A percentile compares a stretch with the other conserved stretches of the same genome.
These are phyloP conservation scores for Gossypium stocksii DNA, from an alignment of 345 rosid species.

Conservation along the genomic window DNA sequence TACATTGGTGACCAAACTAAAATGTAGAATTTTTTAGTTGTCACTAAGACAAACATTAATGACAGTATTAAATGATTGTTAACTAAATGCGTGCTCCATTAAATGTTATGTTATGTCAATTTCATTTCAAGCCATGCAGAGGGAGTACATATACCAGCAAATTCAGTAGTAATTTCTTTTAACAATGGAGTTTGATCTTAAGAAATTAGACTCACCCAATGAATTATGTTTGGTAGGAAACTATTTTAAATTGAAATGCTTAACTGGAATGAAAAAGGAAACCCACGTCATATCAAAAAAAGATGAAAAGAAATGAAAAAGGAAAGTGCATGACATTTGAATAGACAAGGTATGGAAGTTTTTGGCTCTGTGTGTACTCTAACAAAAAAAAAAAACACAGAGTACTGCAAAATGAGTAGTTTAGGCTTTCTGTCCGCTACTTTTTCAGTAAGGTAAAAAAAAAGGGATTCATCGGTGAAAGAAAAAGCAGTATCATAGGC, in stretches of 20 bases:
- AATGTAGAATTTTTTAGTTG: not conserved
- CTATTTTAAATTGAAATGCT: too few relatives aligned
- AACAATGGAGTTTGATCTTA: not conserved
- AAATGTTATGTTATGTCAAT: not conserved
- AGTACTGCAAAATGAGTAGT: not conserved
- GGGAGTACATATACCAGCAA: not conserved
- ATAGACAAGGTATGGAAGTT: not conserved
- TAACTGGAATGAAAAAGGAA: too few relatives aligned
- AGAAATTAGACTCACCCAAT: not conserved
- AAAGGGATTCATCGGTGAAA: not conserved
- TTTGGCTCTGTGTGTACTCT: not conserved
- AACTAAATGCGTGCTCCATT: not conserved
- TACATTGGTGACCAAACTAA: not conserved
- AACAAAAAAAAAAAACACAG: not conserved
- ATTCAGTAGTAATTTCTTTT: not conserved
- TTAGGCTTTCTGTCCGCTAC: constrained; percentile 2
- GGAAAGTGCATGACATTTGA: not conserved
- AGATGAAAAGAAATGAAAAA: not conserved
- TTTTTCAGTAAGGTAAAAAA: not conserved
- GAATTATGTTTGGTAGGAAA: not conserved
- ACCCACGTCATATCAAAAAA: not conserved
- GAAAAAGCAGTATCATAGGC: not conserved
- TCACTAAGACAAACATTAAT: not conserved
- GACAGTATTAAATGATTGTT: not conserved
- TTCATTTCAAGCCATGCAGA: constrained; percentile 2